Percentiles rank a stretch among this genome's conserved stretches.
Evolutionary conservation across 495 filamentous ascomycete species (phyloP).

Genomic region (Talaromyces ruber): DNA sequence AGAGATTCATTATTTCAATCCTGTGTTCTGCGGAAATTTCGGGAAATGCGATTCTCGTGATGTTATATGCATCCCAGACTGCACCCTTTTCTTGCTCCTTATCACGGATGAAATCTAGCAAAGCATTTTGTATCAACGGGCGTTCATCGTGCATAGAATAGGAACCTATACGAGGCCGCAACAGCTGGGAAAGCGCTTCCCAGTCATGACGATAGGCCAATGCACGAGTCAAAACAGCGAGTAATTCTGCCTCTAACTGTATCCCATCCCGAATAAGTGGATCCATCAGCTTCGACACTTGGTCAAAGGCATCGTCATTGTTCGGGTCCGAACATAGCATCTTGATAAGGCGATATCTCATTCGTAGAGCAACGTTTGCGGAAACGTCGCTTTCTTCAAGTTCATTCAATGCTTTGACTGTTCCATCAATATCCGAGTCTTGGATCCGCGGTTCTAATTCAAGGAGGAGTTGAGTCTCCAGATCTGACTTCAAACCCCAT

Average conservation of each 20-base stretch:
- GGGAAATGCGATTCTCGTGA: constrained; percentile 69
- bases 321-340: constrained; percentile 52
- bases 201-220: constrained; percentile 67
- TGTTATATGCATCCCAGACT: constrained; percentile 74
- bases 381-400: constrained; percentile 44
- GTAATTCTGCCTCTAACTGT: constrained; percentile 60
- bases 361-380: constrained; percentile 47
- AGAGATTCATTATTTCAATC: constrained; percentile 67
- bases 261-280: constrained; percentile 66
- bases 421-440: constrained; percentile 58
- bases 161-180: constrained; percentile 54
- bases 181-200: constrained; percentile 66
- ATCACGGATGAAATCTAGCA: constrained; percentile 60
- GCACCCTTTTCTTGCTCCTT: constrained; percentile 47
- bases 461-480: constrained; percentile 53
- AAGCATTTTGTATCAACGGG: constrained; percentile 46
- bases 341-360: constrained; percentile 69
- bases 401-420: constrained; percentile 52
- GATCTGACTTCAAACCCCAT: constrained; percentile 53
- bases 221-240: constrained; percentile 58
- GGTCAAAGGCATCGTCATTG: constrained; percentile 48
- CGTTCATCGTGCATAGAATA: constrained; percentile 55
- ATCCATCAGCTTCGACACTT: constrained; percentile 62
- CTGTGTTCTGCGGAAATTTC: constrained; percentile 56
- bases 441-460: constrained; percentile 68